These are phyloP conservation scores for Fusarium verrucosum DNA, from an alignment of 2,329 filamentous ascomycete species.

Conservation along the genomic window DNA sequence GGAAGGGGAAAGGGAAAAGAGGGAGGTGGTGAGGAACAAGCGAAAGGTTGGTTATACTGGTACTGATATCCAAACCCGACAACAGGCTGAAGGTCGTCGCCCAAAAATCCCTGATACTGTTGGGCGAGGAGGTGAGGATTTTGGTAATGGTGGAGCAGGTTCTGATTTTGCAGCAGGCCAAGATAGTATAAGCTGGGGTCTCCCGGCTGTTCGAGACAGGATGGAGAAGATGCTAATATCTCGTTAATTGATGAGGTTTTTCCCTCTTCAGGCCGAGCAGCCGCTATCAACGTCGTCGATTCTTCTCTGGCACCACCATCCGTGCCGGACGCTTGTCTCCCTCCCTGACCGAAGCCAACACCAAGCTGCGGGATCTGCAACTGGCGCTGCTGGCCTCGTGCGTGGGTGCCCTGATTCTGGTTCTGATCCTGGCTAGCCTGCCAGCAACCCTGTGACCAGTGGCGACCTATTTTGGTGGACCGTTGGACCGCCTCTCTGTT, in stretches of 20 bases:
- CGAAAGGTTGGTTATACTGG: constrained; percentile 19
- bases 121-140: constrained; percentile 10
- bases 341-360: constrained; percentile 43
- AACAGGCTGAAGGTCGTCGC: constrained; percentile 19
- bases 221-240: constrained; percentile 25
- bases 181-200: constrained; percentile 32
- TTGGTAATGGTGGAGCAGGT: constrained; percentile 27
- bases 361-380: constrained; percentile 41
- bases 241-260: constrained; percentile 20
- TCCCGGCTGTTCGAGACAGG: constrained; percentile 25
- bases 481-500: constrained; percentile 38
- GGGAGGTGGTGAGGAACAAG: constrained; percentile 32
- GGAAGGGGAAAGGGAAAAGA: constrained; percentile 16
- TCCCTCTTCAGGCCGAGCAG: constrained; percentile 15
- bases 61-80: constrained; percentile 21
- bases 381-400: constrained; percentile 37
- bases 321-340: constrained; percentile 33
- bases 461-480: constrained; percentile 41
- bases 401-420: constrained; percentile 41
- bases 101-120: constrained; percentile 26
- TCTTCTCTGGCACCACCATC: constrained; percentile 21
- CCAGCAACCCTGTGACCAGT: constrained; percentile 34
- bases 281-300: constrained; percentile 10
- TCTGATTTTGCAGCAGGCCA: constrained; percentile 34
- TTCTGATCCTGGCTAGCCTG: constrained; percentile 32